These are phyloP conservation scores for Xylaria sp. DNA, from an alignment of 2,329 filamentous ascomycete genomes.

Conservation along the genomic window DNA sequence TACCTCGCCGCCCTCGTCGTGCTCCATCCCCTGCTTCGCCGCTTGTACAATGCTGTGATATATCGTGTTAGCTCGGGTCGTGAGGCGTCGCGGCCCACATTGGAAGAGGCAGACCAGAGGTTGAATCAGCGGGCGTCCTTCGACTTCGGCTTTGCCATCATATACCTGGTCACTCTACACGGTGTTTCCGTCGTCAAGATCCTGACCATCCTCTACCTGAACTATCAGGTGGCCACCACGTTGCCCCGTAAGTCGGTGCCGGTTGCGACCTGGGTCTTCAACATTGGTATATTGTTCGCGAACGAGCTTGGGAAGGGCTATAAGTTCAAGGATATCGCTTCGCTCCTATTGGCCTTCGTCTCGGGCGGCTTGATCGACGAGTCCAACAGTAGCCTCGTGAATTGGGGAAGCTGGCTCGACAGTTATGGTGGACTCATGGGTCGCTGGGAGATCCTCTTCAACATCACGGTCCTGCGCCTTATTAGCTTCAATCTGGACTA, in stretches of 20 bases:
- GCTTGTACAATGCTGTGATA: constrained; percentile 71
- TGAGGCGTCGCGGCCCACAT: constrained; percentile 46
- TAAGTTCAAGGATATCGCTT: constrained; percentile 71
- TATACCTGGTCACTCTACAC: constrained; percentile 84
- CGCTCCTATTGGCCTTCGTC: constrained; percentile 57
- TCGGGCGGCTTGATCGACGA: constrained; percentile 51
- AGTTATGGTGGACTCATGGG: constrained; percentile 83
- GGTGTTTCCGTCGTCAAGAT: constrained; percentile 89
- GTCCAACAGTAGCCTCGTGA: constrained; percentile 59
- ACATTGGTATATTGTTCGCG: constrained; percentile 84
- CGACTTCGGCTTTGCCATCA: constrained; percentile 81
- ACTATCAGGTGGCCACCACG: constrained; percentile 80
- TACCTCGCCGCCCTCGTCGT: constrained; percentile 79
- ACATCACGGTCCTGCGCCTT: constrained; percentile 89
- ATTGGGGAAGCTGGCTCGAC: constrained; percentile 80
- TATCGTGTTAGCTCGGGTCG: constrained; percentile 52
- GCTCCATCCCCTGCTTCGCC: constrained; percentile 82
- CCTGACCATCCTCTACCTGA: constrained; percentile 79
- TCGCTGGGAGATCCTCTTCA: constrained; percentile 98
- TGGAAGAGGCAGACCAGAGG: constrained; percentile 64
- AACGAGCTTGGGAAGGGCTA: constrained; percentile 90
- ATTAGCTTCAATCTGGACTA: constrained; percentile 98
- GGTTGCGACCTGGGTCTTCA: constrained; percentile 86
- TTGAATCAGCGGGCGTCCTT: constrained; percentile 80
- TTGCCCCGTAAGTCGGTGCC: constrained; percentile 79